These are phyloP conservation scores for Aspergillus nanangensis DNA, from an alignment of 495 filamentous ascomycete genomes.

Conservation along the genomic window DNA sequence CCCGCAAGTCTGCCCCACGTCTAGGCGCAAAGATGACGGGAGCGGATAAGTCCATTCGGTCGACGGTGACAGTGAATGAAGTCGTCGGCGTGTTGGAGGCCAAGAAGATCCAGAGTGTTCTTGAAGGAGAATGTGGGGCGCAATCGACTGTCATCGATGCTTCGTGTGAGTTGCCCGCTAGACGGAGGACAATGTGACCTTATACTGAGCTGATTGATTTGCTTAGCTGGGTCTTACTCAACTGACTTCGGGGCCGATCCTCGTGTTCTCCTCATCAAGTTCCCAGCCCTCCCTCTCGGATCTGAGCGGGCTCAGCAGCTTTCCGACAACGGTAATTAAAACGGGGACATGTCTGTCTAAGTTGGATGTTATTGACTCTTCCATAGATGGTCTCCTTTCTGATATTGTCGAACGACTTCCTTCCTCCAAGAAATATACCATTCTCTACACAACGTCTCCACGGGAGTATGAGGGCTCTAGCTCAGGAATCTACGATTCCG, in stretches of 20 bases:
- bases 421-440: slow-evolving; percentile 51
- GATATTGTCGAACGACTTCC: slow-evolving; percentile 53
- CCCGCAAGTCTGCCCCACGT: slow-evolving; percentile 52
- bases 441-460: slow-evolving; percentile 57
- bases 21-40: slow-evolving; percentile 51
- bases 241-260: slow-evolving; percentile 42
- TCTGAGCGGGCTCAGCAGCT: slow-evolving; percentile 38
- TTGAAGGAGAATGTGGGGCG: slow-evolving; percentile 51
- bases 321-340: slow-evolving; percentile 42
- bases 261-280: slow-evolving; percentile 46
- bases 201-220: too few relatives aligned
- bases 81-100: slow-evolving; percentile 58
- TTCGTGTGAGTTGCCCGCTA: slow-evolving; percentile 65
- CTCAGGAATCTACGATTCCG: slow-evolving; percentile 46
- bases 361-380: slow-evolving; percentile 3
- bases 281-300: slow-evolving; percentile 42
- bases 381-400: slow-evolving; percentile 55
- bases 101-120: slow-evolving; percentile 45
- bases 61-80: slow-evolving; percentile 52
- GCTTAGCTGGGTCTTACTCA: slow-evolving; percentile 40
- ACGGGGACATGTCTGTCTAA: background rate
- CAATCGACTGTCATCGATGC: slow-evolving; percentile 51
- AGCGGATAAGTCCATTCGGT: slow-evolving; percentile 44
- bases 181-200: too few relatives aligned
- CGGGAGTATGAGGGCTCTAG: slow-evolving; percentile 36